phyloP scores from a whole-genome alignment of 2,329 filamentous ascomycete species.

The Ilyonectria destructans region DNA sequence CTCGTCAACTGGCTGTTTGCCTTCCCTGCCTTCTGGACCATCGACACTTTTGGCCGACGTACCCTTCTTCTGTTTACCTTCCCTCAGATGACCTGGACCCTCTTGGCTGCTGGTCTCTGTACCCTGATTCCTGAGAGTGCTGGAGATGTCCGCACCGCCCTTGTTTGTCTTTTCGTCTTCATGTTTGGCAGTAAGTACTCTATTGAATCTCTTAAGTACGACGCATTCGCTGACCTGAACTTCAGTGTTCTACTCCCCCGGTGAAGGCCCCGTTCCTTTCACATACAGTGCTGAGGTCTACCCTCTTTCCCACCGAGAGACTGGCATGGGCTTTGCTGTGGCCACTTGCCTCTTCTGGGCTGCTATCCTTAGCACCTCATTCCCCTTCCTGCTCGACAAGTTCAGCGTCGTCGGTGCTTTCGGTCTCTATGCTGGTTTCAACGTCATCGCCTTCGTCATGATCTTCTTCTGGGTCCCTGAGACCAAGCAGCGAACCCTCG shows the following conservation, averaged over 20 bases:
- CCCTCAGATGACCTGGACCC: conserved; percentile 75
- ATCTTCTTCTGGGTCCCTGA: conserved; percentile 67
- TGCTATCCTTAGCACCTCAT: conserved; percentile 66
- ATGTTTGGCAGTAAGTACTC: conserved; percentile 64
- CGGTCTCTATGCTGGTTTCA: conserved; percentile 71
- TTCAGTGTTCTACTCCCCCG: conserved; percentile 73
- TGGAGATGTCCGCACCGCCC: conserved; percentile 63
- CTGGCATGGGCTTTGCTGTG: conserved; percentile 76
- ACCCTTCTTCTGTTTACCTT: conserved; percentile 77
- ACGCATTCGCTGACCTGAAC: not conserved
- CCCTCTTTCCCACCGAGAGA: conserved; percentile 75
- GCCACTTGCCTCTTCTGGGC: conserved; percentile 73
- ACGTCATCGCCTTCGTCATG: conserved; percentile 68
- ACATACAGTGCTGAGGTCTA: conserved; percentile 77
- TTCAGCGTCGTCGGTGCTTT: conserved; percentile 58
- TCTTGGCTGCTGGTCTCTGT: conserved; percentile 62
- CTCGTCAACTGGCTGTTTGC: conserved; percentile 77
- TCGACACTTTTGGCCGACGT: conserved; percentile 78
- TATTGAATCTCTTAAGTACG: no score
- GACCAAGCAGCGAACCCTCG: conserved; percentile 69
- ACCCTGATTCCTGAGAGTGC: conserved; percentile 54
- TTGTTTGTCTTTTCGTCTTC: conserved; percentile 76
- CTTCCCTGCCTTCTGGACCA: conserved; percentile 78
- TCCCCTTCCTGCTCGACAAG: conserved; percentile 63
- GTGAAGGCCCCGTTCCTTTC: conserved; percentile 76